Conservation (phyloP, 2,329 filamentous ascomycete genomes). For the Colletotrichum neosansevieriae region DNA sequence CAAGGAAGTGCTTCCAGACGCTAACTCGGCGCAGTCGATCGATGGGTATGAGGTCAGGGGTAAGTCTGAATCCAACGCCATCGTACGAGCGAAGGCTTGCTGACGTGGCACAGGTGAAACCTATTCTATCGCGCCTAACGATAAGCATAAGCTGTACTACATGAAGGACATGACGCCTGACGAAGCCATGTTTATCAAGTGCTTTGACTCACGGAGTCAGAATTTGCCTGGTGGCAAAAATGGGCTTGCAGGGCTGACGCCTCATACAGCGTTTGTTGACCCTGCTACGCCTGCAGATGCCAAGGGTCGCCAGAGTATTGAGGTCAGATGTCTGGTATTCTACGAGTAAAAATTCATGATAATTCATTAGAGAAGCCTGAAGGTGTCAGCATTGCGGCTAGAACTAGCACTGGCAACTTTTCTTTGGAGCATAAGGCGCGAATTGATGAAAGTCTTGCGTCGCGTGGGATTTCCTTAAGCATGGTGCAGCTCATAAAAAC, state of each 20-base stretch:
- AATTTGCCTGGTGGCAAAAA: slow-evolving; percentile 57
- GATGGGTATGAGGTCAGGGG: slow-evolving; percentile 70
- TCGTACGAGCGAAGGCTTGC: background rate
- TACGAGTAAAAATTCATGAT: slow-evolving; percentile 55
- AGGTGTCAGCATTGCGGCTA: too few species aligned
- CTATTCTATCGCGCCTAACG: slow-evolving; percentile 67
- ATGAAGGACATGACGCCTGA: slow-evolving; percentile 74
- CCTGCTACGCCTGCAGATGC: slow-evolving; percentile 76
- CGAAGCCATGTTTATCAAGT: slow-evolving; percentile 64
- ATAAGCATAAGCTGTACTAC: slow-evolving; percentile 73
- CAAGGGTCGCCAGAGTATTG: slow-evolving; percentile 73
- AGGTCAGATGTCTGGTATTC: slow-evolving; percentile 73
- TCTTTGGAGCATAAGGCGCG: too few species aligned
- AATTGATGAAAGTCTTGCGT: too few species aligned
- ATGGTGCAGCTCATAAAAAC: too few species aligned
- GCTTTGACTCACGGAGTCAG: slow-evolving; percentile 63
- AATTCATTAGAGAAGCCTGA: too few species aligned
- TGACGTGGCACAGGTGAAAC: slow-evolving; percentile 64
- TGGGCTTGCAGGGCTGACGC: slow-evolving; percentile 60
- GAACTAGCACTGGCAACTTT: too few species aligned
- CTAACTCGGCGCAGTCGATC: slow-evolving; percentile 57
- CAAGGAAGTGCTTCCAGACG: slow-evolving; percentile 67
- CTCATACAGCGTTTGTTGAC: slow-evolving; percentile 68
- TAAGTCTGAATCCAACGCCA: slow-evolving; percentile 17
- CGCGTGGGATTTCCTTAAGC: too few species aligned